phyloP scores from a whole-genome alignment of 106 monocot genomes.

The Platanthera guangdongensis region DNA sequence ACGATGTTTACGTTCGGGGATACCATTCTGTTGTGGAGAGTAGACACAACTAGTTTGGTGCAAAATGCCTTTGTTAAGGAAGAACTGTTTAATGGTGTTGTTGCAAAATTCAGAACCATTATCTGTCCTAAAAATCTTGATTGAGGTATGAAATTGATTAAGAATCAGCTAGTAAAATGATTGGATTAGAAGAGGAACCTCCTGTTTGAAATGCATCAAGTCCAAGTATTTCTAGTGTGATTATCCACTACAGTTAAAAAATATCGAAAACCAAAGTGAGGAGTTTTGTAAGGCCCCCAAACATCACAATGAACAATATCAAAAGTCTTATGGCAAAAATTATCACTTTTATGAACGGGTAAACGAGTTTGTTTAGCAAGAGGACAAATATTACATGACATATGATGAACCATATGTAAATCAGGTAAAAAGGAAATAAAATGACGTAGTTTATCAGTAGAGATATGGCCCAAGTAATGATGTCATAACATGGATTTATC shows the following conservation, averaged over 20 bases:
- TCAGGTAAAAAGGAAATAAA: background rate
- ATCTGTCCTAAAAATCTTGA: too few species aligned
- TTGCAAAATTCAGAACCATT: too few species aligned
- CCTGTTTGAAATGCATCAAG: background rate
- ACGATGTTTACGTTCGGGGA: too few species aligned
- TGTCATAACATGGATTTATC: background rate
- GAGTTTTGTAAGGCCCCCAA: background rate
- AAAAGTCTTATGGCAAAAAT: background rate
- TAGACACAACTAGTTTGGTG: too few species aligned
- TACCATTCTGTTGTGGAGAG: too few species aligned
- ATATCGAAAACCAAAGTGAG: background rate
- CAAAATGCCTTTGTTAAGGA: too few species aligned
- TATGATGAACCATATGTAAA: background rate
- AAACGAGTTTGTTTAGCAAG: background rate
- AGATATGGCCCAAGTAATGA: background rate
- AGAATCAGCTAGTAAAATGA: background rate
- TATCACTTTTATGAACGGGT: background rate
- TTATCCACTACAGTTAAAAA: background rate
- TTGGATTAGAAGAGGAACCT: background rate
- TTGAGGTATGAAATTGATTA: too few species aligned
- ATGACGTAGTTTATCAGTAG: background rate
- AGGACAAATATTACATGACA: background rate
- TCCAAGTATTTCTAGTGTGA: background rate
- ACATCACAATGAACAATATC: background rate
- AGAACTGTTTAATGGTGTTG: too few species aligned